These are phyloP conservation scores for Rhexocercosporidium sp. DNA, from an alignment of 2,329 filamentous ascomycete species.

Conservation along the genomic window DNA sequence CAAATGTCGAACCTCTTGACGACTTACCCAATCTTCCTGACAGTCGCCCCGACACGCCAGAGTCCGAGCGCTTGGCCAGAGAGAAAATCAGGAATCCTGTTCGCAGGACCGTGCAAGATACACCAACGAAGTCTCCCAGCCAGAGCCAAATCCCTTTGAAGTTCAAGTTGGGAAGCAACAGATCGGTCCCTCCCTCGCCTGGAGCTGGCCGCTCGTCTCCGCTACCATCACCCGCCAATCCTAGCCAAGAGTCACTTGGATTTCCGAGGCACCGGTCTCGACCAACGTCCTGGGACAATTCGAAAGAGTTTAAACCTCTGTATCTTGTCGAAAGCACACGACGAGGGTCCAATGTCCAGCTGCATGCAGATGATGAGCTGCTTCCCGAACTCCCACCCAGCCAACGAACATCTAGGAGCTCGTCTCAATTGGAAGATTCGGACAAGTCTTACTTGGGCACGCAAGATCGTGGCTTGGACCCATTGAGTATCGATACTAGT, in stretches of 20 bases:
- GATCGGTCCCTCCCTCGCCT: slow-evolving; percentile 50
- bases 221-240: slow-evolving; percentile 44
- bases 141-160: slow-evolving; percentile 61
- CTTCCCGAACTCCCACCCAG: slow-evolving; percentile 57
- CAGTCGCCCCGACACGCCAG: slow-evolving; percentile 57
- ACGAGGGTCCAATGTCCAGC: slow-evolving; percentile 29
- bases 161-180: slow-evolving; percentile 52
- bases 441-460: slow-evolving; percentile 40
- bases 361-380: slow-evolving; percentile 44
- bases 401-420: slow-evolving; percentile 51
- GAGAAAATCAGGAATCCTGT: slow-evolving; percentile 31
- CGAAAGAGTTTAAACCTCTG: slow-evolving; percentile 77
- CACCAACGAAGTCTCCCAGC: slow-evolving; percentile 45
- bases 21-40: slow-evolving; percentile 62
- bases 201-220: slow-evolving; percentile 48
- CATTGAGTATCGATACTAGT: slow-evolving; percentile 50
- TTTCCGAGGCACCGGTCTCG: slow-evolving; percentile 50
- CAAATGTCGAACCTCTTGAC: slow-evolving; percentile 43
- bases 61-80: slow-evolving; percentile 35
- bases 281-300: slow-evolving; percentile 66
- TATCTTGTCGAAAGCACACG: slow-evolving; percentile 72
- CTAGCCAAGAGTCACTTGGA: slow-evolving; percentile 38
- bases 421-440: slow-evolving; percentile 48
- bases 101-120: slow-evolving; percentile 37
- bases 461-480: slow-evolving; percentile 16